phyloP scores from a whole-genome alignment of 2,329 filamentous ascomycete genomes.

The Aschersonia sp. region DNA sequence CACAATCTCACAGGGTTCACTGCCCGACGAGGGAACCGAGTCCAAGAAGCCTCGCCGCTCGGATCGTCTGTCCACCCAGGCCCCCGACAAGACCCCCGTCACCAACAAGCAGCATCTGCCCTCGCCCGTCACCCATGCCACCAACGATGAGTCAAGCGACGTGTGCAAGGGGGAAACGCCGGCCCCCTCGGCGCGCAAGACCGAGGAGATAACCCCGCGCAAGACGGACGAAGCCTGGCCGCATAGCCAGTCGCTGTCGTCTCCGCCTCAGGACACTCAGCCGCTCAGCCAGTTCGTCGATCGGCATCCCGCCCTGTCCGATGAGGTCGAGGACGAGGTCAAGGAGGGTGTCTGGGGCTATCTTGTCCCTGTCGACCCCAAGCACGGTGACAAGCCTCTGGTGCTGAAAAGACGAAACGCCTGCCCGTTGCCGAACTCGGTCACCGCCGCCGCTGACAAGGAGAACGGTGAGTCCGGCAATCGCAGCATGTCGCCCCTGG shows the following conservation, averaged over 20 bases:
- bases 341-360: constrained; percentile 92
- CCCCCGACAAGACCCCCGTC: constrained; percentile 40
- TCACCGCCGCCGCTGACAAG: constrained; percentile 19
- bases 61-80: constrained; percentile 42
- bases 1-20: constrained; percentile 39
- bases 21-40: constrained; percentile 48
- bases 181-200: constrained; percentile 49
- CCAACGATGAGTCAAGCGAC: constrained; percentile 42
- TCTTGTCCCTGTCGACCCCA: constrained; percentile 64
- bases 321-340: constrained; percentile 73
- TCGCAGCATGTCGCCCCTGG: constrained; percentile 29
- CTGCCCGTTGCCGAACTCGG: constrained; percentile 45
- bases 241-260: constrained; percentile 30
- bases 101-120: constrained; percentile 56
- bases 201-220: constrained; percentile 37
- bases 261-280: constrained; percentile 49
- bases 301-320: constrained; percentile 54
- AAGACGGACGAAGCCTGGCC: constrained; percentile 33
- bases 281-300: constrained; percentile 60
- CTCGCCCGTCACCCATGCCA: constrained; percentile 58
- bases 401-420: constrained; percentile 61
- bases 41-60: constrained; percentile 76
- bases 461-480: constrained; percentile 20
- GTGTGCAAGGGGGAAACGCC: constrained; percentile 52
- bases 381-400: constrained; percentile 48